Evolutionary conservation across 306 rosid species (phyloP).

Genomic region (Vicia villosa): DNA sequence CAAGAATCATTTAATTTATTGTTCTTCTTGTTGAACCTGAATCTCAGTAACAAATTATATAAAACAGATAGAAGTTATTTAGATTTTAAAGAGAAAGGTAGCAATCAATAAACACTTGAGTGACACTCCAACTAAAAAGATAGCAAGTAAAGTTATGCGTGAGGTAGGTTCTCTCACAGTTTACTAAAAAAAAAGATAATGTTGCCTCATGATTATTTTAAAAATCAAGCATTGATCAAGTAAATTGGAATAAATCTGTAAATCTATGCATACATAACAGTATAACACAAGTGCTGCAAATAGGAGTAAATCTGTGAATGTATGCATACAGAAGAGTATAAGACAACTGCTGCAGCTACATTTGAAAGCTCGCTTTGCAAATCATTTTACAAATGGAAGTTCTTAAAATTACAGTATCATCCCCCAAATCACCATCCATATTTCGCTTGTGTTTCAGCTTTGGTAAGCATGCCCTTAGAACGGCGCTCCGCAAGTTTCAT

Average conservation of each 20-base stretch:
- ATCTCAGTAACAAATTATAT: not conserved
- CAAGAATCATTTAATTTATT: constrained; percentile 3
- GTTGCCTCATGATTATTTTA: too few relatives aligned
- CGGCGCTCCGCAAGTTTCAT: constrained; percentile 82
- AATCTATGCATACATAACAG: constrained; percentile 20
- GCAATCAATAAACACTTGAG: too few relatives aligned
- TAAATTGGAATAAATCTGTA: not conserved
- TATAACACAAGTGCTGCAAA: constrained; percentile 10
- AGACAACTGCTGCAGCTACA: constrained; percentile 19
- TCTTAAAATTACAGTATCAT: constrained; percentile 9
- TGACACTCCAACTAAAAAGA: too few relatives aligned
- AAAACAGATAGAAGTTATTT: not conserved
- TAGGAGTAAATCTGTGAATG: not conserved
- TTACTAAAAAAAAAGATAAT: too few relatives aligned
- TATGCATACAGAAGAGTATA: constrained; percentile 24
- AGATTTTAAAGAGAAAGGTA: not conserved
- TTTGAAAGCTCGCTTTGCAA: not conserved
- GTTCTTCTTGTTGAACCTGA: constrained; percentile 21
- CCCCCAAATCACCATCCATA: constrained; percentile 86
- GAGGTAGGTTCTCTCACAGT: too few relatives aligned
- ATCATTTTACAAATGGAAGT: constrained; percentile 24
- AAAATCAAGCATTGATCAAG: too few relatives aligned
- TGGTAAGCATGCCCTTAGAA: constrained; percentile 82
- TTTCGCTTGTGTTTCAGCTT: constrained; percentile 95
- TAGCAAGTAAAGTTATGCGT: too few relatives aligned